Conservation (phyloP, 73 alveolate species). For the Paramecium tetraurelia region DNA sequence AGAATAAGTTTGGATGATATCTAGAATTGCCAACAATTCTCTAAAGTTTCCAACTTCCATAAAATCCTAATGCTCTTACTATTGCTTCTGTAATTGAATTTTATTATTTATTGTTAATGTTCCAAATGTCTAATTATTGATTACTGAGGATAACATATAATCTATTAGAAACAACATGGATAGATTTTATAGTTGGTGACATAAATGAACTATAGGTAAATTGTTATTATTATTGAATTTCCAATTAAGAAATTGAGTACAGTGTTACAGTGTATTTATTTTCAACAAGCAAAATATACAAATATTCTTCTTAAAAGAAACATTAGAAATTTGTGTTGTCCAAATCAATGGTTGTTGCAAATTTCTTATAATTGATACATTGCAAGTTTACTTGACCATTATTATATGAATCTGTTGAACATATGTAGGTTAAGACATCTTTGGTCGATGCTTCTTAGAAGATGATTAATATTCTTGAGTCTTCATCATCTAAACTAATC, state of each 20-base stretch:
- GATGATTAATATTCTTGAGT: neutral
- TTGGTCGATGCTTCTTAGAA: neutral
- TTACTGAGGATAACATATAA: neutral
- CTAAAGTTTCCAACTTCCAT: neutral
- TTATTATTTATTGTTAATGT: neutral
- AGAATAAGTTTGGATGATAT: neutral
- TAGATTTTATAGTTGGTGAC: neutral
- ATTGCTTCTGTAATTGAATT: neutral
- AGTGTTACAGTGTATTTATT: neutral
- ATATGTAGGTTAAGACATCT: neutral
- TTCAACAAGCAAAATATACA: neutral
- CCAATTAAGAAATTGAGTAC: neutral
- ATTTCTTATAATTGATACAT: neutral
- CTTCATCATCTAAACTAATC: neutral
- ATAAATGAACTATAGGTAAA: neutral
- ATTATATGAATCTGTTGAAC: neutral
- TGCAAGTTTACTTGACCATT: neutral
- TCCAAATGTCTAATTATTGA: neutral
- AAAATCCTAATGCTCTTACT: neutral
- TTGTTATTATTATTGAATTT: neutral
- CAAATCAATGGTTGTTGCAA: neutral
- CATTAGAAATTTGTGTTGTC: neutral
- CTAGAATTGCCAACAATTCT: neutral
- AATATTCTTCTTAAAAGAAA: neutral
- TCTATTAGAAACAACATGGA: neutral